Conservation (phyloP, 192 early-diverging fungal species). For the Hyaloraphidium curvatum region DNA sequence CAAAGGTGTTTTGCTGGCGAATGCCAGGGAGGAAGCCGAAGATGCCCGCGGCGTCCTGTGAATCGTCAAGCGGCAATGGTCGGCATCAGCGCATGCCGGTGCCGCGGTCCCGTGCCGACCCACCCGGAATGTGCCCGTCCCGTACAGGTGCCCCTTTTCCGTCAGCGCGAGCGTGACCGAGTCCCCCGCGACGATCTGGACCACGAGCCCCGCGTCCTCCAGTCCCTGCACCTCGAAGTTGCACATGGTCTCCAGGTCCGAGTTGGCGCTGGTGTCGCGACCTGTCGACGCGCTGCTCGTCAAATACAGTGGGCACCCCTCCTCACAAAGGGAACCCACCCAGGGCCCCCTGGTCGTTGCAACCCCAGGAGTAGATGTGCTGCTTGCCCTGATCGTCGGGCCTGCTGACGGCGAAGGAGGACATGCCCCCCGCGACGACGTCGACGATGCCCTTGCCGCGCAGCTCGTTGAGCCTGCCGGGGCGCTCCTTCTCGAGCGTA, state of each 20-base stretch:
- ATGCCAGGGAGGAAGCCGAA: constrained; percentile 57
- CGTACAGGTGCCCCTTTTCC: constrained; percentile 34
- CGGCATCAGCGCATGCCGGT: neutral
- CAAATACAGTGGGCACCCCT: too few species aligned
- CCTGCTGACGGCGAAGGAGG: constrained; percentile 48
- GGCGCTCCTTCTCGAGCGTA: too few species aligned
- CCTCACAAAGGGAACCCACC: too few species aligned
- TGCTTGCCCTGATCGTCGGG: neutral
- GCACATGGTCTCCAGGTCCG: too few species aligned
- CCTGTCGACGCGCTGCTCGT: too few species aligned
- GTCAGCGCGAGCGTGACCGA: constrained; percentile 62
- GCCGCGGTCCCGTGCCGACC: neutral
- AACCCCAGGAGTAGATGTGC: constrained; percentile 76
- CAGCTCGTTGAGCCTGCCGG: constrained; percentile 41
- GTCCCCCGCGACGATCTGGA: constrained; percentile 65
- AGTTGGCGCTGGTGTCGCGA: too few species aligned
- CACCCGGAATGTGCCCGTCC: constrained; percentile 8
- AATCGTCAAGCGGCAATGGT: neutral
- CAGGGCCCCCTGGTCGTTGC: constrained; percentile 83
- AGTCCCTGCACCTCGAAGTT: constrained; percentile 53
- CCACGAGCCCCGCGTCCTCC: constrained; percentile 41
- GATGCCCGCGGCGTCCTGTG: constrained; percentile 58
- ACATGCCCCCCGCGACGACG: constrained; percentile 70
- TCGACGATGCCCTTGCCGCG: constrained; percentile 52
- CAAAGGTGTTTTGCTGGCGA: constrained; percentile 38